Evolutionary conservation across 108 stramenopile genomes (phyloP), one percentile per base, ranked within the genome.

Genomic region (Cyclotella distinguenda): DNA sequence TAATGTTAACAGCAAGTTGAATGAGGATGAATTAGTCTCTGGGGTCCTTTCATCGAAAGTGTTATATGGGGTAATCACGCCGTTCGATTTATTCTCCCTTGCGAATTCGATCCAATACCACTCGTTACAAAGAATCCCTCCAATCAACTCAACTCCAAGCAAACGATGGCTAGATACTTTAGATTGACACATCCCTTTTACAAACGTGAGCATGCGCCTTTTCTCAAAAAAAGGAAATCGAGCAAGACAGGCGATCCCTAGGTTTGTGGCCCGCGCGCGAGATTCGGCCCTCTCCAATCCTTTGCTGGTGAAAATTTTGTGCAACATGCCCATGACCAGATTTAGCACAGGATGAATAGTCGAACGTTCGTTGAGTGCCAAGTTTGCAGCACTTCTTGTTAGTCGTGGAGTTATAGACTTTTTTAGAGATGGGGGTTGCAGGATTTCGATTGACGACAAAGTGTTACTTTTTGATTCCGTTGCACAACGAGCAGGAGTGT

Each of bases 101-200:
- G 8, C 33, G 2, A 19, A n/a, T 23, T 80, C 56, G 15, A 18
- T 70, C 85, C 85, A 86, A 40, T 90, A 61, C 85, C 88, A 89
- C 33, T 74, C 73, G 33, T 78, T 52, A 0, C 62, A 45, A 7
- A 94, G 46, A 47, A 88, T 45, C 13, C 66, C 53, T 15, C 88
- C 86, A 63, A 86, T 70, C 33, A 90, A 25, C 58, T 94, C 89
- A 1, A 79, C 74, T 5, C 64, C 89, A 25, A 90, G 64, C 25
- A 91, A 63, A 28, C 93, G 78, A 78, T 94, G 93, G 39, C 66
- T 43, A 0, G 90, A 85, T 21, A 86, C 71, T 60, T 90, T 91
- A 0, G 88, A 91, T 49, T 77, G 55, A 49, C 76, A 81, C 43
- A 91, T 70, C n/a, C 81, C 70, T 13, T 67, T 50, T 11, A 86